These are phyloP conservation scores for Turnera subulata DNA, from an alignment of 345 rosid genomes.

Conservation along the genomic window DNA sequence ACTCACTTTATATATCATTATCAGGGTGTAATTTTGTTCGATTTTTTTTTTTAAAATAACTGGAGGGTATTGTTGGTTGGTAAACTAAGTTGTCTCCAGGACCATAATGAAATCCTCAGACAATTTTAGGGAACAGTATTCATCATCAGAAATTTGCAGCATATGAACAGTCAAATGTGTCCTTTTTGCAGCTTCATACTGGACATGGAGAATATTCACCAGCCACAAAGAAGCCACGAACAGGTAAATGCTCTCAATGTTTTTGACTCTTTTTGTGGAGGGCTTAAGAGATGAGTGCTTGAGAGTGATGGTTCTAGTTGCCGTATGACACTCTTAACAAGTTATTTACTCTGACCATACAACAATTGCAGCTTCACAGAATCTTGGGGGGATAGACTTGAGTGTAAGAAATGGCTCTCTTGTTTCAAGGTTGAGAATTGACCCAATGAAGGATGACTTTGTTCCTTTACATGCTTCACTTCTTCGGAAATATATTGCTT, in stretches of 20 bases:
- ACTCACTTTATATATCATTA: too few relatives aligned
- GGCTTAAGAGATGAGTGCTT: background rate
- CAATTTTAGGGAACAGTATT: background rate
- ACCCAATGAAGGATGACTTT: slow-evolving; percentile 68
- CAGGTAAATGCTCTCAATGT: slow-evolving; percentile 31
- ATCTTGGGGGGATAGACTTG: slow-evolving; percentile 33
- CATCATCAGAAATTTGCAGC: background rate
- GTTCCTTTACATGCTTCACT: slow-evolving; percentile 78
- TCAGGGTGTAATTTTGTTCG: too few relatives aligned
- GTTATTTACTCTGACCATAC: slow-evolving; percentile 12
- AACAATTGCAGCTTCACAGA: slow-evolving; percentile 39
- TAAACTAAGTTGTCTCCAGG: background rate
- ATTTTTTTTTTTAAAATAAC: too few relatives aligned
- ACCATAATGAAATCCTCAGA: background rate
- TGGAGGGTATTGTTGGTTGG: too few relatives aligned
- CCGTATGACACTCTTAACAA: too few relatives aligned
- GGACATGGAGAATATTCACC: slow-evolving; percentile 51
- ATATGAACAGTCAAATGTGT: slow-evolving; percentile 5
- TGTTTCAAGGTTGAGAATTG: slow-evolving; percentile 74
- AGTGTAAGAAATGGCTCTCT: slow-evolving; percentile 51
- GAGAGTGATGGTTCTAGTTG: background rate
- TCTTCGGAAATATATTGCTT: slow-evolving; percentile 87
- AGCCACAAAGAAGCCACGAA: slow-evolving; percentile 45
- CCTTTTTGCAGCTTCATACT: slow-evolving; percentile 72
- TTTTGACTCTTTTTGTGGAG: too few relatives aligned